Evolutionary conservation across 345 rosid species (phyloP), one percentile per base, ranked within the genome.

Genomic region (Boechera retrofracta): DNA sequence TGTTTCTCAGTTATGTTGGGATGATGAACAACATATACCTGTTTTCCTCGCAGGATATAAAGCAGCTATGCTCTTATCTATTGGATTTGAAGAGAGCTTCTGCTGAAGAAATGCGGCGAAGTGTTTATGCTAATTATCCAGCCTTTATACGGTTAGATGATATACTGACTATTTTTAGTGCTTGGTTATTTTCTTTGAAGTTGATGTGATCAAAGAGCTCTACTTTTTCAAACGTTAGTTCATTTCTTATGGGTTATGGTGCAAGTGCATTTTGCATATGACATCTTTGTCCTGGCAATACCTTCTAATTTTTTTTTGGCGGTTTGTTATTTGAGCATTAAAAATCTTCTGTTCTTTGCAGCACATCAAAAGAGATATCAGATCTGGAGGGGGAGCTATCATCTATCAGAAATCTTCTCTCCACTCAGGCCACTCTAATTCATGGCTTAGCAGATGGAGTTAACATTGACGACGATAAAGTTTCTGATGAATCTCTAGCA

Each of bases 321-420:
- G 5, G 39, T 58, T 21, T 59, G 39, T 58, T 72, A 39, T 65
- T 63, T 64, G 47, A 68, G 61, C 32, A 38, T 52, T 74, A 6
- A 53, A 21, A 18, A 4, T 33, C 28, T 60, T 56, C n/a, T 55
- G 12, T 74, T 76, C 51, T 79, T 71, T 69, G 81, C 87, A 96
- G 99, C 32, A 96, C 99, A 13, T 96, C 99, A 0, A 96, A 89
- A 78, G 99, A 96, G 88, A 96, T 96, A 86, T 96, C 98, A 0
- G 99, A 96, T 80, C 86, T 96, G 70, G 99, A 96, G 76, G 99
- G 98, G 77, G 99, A 96, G 82, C 89, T 96, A 58, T 88, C 90
- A 35, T 87, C 99, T 69, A 96, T 96, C 71, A 83, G 99, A 82
- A 96, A 85, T 76, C 83, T 93, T 77, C 85, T 96, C 52, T 93